Evolutionary conservation across 2,329 filamentous ascomycete species (phyloP), one percentile per base, ranked within the genome.

Genomic region (Verticillium nubilum): DNA sequence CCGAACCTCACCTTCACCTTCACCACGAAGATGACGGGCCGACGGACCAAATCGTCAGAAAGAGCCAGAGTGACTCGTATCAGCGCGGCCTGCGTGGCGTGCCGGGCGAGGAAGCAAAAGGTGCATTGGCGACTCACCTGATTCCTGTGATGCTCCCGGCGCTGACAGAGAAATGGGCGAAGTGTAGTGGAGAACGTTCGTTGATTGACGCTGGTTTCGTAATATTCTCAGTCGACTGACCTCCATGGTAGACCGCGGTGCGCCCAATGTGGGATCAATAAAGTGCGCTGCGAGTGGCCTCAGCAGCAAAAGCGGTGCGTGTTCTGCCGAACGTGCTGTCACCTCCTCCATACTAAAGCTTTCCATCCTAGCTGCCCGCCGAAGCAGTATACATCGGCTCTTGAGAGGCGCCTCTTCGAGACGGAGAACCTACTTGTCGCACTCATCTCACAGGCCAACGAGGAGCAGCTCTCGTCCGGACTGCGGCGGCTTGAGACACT

Each of bases 171-270:
- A 6, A 13, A 4, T 17, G 12, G 29, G n/a, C 31, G 23, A 9
- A 63, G 60, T 63, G 58, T 27, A 61, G 58, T 12, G 62, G 60
- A n/a, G 57, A 60, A 26, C 52, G 54, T 58, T 62, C 27, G 19
- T 54, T 33, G 10, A 7, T 17, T 37, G 0, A 7, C 47, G 2
- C n/a, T 5, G 26, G 2, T 5, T 17, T 15, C n/a, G 15, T 12
- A 10, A 33, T 15, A 33, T 15, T 37, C 13, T 17, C 17, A 5
- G 15, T 17, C 17, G 6, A 17, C 33, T 37, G n/a, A 37, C 12
- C n/a, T 5, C 13, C 15, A 15, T 9, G n/a, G 4, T 27, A 62
- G 60, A 19, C 60, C 62, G 17, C 54, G 47, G 47, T 62, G 62
- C 27, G 62, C 62, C 2, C 62, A 63, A 59, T 60, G 58, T 37